phyloP scores from a whole-genome alignment of 169 alveolate species.

The Neospora caninum region DNA sequence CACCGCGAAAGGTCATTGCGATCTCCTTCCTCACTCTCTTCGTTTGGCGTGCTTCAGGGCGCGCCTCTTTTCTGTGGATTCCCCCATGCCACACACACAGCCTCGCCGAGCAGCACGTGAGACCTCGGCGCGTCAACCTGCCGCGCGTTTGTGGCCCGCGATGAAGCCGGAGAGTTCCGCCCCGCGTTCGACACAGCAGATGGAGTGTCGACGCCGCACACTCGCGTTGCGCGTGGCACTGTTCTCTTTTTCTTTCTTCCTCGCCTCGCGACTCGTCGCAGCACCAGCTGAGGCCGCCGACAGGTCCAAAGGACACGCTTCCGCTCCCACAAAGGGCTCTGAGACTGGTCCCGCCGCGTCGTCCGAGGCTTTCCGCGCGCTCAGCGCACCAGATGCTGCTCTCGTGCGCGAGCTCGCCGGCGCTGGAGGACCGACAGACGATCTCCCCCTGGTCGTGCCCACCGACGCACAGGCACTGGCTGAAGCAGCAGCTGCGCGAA shows the following conservation, averaged over 20 bases:
- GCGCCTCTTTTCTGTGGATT: no score
- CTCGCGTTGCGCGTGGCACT: not conserved
- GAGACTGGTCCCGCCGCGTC: not conserved
- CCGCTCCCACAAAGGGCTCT: not conserved
- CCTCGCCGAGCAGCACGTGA: no score
- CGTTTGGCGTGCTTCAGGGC: no score
- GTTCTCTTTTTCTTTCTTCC: no score
- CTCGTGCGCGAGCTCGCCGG: not conserved
- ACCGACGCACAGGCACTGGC: not conserved
- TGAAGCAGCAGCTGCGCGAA: constrained; percentile 35
- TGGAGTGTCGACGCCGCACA: no score
- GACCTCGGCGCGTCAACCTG: no score
- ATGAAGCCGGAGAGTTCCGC: no score
- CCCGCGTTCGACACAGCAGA: no score
- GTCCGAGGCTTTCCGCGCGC: not conserved
- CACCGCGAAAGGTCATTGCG: no score
- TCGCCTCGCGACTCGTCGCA: not conserved
- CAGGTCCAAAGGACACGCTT: not conserved
- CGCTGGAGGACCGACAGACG: not conserved
- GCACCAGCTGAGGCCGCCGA: not conserved
- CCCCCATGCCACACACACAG: no score
- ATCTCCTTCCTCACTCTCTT: no score
- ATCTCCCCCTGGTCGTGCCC: not conserved
- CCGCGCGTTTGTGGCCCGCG: no score
- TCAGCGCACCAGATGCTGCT: not conserved